phyloP scores from a whole-genome alignment of 2,329 filamentous ascomycete genomes.

The Cucurbitaria berberidis region DNA sequence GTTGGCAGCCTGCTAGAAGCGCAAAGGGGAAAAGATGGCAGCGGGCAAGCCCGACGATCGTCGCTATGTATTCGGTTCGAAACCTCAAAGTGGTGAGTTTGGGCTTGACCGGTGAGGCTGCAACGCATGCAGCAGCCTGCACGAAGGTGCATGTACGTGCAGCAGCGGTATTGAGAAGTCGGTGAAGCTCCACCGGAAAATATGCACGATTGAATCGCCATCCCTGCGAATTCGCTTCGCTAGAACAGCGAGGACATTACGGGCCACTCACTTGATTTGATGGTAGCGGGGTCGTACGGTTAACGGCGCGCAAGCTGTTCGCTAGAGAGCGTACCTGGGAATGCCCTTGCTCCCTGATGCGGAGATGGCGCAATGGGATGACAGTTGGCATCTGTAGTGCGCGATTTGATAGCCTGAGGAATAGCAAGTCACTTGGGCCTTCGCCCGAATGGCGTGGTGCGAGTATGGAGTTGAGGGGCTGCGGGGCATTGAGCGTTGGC shows the following conservation, averaged over 20 bases:
- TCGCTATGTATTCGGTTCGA: conserved; percentile 7
- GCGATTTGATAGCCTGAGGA: background rate
- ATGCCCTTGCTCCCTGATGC: background rate
- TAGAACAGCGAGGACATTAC: background rate
- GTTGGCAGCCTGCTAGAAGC: conserved; percentile 11
- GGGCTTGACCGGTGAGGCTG: conserved; percentile 36
- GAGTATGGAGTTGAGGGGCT: background rate
- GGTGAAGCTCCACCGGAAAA: conserved; percentile 26
- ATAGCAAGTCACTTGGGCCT: conserved; percentile 7
- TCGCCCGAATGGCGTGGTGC: conserved; percentile 2
- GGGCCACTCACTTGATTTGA: background rate
- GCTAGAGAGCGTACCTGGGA: background rate
- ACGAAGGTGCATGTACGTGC: conserved; percentile 16
- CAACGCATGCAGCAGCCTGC: conserved; percentile 25
- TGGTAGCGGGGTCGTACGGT: conserved; percentile 4
- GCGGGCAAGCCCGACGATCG: conserved; percentile 10
- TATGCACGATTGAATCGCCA: conserved; percentile 11
- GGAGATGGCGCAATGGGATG: conserved; percentile 7
- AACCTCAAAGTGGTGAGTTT: conserved; percentile 2
- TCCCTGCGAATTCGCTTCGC: conserved; percentile 1
- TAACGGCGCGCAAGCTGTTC: conserved; percentile 2
- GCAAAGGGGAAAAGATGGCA: too few species aligned
- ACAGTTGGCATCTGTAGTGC: conserved; percentile 1
- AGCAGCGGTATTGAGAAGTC: conserved; percentile 26
- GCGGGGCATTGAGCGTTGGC: background rate